A percentile compares a stretch with the other conserved stretches of the same genome.
Evolutionary conservation across 495 filamentous ascomycete species (phyloP).

Genomic region (Amniculicola lignicola): DNA sequence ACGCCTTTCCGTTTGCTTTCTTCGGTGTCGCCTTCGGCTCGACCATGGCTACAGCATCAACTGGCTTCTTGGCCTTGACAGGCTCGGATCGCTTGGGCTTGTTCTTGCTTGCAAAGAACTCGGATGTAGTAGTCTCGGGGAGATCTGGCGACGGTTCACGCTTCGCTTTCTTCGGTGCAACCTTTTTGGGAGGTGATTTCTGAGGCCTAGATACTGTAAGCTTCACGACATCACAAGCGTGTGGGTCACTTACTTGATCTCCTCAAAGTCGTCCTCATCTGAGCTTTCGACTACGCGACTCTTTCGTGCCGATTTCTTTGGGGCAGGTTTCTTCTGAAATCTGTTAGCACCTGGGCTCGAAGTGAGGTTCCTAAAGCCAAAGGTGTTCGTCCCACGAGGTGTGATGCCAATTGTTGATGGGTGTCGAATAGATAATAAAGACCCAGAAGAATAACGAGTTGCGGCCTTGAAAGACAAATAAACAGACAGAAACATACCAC

Average conservation of each 20-base stretch:
- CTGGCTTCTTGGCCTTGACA: slow-evolving; percentile 32
- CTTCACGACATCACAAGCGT: background rate
- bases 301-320: slow-evolving; percentile 21
- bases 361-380: background rate
- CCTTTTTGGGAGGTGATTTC: slow-evolving; percentile 35
- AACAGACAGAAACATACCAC: slow-evolving; percentile 23
- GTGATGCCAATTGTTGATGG: background rate
- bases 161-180: slow-evolving; percentile 38
- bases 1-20: slow-evolving; percentile 28
- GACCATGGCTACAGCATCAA: slow-evolving; percentile 25
- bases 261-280: slow-evolving; percentile 38
- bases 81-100: slow-evolving; percentile 43
- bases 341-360: slow-evolving; percentile 2
- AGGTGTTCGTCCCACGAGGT: background rate
- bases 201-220: slow-evolving; percentile 28
- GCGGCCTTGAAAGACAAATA: background rate
- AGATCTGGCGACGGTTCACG: slow-evolving; percentile 31
- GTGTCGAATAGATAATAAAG: too few relatives aligned
- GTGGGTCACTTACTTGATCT: slow-evolving; percentile 19
- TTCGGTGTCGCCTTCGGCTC: slow-evolving; percentile 33
- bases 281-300: slow-evolving; percentile 36
- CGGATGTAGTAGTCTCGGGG: slow-evolving; percentile 40
- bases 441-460: too few relatives aligned
- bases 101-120: slow-evolving; percentile 43
- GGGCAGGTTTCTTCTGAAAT: background rate